phyloP scores from a whole-genome alignment of 2,329 filamentous ascomycete species.

The Cladosporium sp. region DNA sequence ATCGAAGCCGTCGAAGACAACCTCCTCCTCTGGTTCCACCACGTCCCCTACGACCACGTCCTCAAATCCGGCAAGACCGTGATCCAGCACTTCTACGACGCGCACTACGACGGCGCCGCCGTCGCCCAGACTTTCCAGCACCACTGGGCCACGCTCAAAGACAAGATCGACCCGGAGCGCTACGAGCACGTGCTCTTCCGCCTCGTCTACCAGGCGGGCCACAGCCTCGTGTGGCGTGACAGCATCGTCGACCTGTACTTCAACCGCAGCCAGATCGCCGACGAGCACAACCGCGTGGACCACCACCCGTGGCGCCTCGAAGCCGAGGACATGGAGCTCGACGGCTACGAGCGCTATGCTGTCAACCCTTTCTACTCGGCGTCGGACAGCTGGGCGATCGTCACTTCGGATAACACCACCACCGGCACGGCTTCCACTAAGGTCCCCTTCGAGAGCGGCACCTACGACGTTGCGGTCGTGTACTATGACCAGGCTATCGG shows the following conservation, averaged over 20 bases:
- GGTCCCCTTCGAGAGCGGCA: conserved; percentile 53
- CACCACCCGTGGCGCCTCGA: conserved; percentile 67
- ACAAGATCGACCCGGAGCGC: conserved; percentile 60
- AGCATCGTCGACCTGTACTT: conserved; percentile 65
- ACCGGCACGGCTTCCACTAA: conserved; percentile 50
- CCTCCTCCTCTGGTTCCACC: conserved; percentile 72
- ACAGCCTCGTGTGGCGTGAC: conserved; percentile 70
- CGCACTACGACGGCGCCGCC: conserved; percentile 61
- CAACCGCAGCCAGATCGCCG: conserved; percentile 61
- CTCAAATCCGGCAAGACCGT: conserved; percentile 66
- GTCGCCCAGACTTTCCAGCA: conserved; percentile 59
- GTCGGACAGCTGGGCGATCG: conserved; percentile 56
- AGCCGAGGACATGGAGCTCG: conserved; percentile 64
- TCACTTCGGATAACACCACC: conserved; percentile 56
- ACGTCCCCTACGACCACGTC: conserved; percentile 65
- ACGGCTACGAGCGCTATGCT: conserved; percentile 55
- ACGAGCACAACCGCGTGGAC: conserved; percentile 57
- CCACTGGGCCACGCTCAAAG: conserved; percentile 57
- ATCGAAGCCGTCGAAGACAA: conserved; percentile 66
- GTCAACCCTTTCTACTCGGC: conserved; percentile 63
- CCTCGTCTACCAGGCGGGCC: conserved; percentile 66
- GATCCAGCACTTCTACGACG: conserved; percentile 66
- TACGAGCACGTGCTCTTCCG: conserved; percentile 61
- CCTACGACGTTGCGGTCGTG: conserved; percentile 65
- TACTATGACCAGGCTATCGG: conserved; percentile 67